Percentiles rank a stretch among this genome's conserved stretches.
Conservation (phyloP, 352 stramenopile species). For the Aphanomyces stellatus region DNA sequence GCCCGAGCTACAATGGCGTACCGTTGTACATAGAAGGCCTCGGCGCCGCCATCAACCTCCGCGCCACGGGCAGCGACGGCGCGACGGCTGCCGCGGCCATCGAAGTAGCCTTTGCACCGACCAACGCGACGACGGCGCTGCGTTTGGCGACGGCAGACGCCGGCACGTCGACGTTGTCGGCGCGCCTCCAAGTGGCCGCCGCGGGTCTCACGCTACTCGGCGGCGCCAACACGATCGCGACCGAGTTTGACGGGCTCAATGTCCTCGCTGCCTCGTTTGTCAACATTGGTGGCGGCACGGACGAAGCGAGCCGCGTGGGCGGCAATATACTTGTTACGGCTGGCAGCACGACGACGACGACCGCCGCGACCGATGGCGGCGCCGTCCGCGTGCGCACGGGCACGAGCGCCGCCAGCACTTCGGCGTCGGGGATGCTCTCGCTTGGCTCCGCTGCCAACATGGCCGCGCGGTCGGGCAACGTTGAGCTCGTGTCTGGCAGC, state of each 20-base stretch:
- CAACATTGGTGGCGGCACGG: background rate
- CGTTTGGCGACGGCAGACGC: conserved; percentile 31
- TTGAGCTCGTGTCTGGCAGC: background rate
- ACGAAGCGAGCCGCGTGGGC: conserved; percentile 26
- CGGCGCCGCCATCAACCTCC: conserved; percentile 35
- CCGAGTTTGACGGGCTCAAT: conserved; percentile 1
- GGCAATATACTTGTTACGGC: conserved; percentile 29
- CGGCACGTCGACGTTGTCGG: conserved; percentile 29
- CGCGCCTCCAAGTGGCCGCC: conserved; percentile 25
- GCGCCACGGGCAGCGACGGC: conserved; percentile 23
- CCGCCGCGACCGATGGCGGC: conserved; percentile 27
- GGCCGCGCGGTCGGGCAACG: background rate
- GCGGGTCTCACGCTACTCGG: conserved; percentile 27
- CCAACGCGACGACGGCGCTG: conserved; percentile 25
- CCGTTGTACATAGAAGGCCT: conserved; percentile 45
- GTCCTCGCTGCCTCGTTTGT: background rate
- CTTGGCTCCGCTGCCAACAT: background rate
- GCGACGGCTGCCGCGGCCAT: conserved; percentile 28
- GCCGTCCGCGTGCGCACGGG: conserved; percentile 32
- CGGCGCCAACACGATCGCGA: conserved; percentile 7
- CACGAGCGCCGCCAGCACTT: conserved; percentile 22
- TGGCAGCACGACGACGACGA: conserved; percentile 24
- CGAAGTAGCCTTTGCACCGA: conserved; percentile 20
- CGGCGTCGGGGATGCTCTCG: conserved; percentile 2
- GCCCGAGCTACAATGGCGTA: conserved; percentile 38